Conservation (phyloP, 106 monocot genomes). For the Triglochin maritima region DNA sequence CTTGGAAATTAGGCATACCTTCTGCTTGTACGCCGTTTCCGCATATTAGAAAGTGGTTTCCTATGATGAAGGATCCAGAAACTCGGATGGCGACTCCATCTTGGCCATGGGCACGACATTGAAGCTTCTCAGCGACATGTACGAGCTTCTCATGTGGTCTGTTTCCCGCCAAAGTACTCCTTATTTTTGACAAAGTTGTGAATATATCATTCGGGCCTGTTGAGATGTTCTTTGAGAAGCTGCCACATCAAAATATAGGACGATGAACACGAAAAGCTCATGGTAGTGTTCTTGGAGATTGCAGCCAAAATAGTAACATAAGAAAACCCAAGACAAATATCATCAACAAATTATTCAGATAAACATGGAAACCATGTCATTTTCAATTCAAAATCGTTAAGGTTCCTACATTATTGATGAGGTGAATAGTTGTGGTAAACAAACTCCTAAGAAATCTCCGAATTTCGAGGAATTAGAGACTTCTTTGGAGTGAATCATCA, state of each 20-base stretch:
- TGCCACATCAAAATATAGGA: constrained; percentile 7
- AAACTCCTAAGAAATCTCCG: too few species aligned
- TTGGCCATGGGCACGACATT: constrained; percentile 47
- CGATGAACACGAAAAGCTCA: too few species aligned
- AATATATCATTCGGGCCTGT: constrained; percentile 56
- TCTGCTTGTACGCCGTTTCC: constrained; percentile 75
- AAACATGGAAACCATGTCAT: neutral
- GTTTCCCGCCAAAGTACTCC: constrained; percentile 56
- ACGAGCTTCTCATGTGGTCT: constrained; percentile 64
- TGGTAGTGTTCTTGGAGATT: too few species aligned
- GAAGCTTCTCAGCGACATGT: constrained; percentile 91
- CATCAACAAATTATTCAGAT: neutral
- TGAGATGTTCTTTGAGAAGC: constrained; percentile 55
- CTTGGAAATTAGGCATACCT: constrained; percentile 66
- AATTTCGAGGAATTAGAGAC: too few species aligned
- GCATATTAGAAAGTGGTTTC: constrained; percentile 71
- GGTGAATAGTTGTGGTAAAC: too few species aligned
- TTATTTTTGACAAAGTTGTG: constrained; percentile 42
- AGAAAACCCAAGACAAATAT: neutral
- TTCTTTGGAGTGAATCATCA: too few species aligned
- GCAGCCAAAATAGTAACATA: too few species aligned
- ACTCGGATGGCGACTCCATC: constrained; percentile 61
- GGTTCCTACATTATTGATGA: too few species aligned
- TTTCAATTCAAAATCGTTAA: too few species aligned
- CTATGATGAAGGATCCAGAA: constrained; percentile 73